Base-by-base conservation (phyloP, 2,329 filamentous ascomycete species). In the Claviceps fusiformis region DNA sequence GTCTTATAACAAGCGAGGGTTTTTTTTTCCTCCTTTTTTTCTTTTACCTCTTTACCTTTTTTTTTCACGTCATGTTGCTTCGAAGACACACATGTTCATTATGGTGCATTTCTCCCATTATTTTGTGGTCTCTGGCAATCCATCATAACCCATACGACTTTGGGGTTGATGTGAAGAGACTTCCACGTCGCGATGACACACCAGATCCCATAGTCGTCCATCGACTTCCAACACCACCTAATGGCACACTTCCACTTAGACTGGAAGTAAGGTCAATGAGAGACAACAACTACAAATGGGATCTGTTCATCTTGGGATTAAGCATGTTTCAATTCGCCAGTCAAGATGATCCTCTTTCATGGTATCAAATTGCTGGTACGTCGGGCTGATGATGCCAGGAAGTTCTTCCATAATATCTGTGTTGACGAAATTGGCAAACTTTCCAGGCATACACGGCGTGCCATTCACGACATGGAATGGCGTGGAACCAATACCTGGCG, bases 281-380 rank as follows among this genome's bases (percentile, higher is more conserved):
- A 59, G 70, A 77, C 54, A 78, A 87, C 56, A 65, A 76, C 9
- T 81, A 88, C 62, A 77, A 79, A 64, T 89, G 85, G 82, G 89
- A 87, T 65, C 70, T 95, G 56, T 95, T 86, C 67, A 73, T 95
- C 31, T 77, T 92, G 51, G 86, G 85, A 13, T 75, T 93, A 62
- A 81, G 80, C 66, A 81, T 83, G 71, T 82, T 92, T 73, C 83
- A 89, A 69, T 78, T 75, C 58, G 80, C 80, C 55, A 73, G 83
- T 59, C 85, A 89, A 69, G 73, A 74, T 19, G 70, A 75, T 54
- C 74, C 76, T 55, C 74, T 86, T 43, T 92, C 88, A 45, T 93
- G 83, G 74, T 95, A 90, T 70, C 81, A 88, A 63, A 78, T 95
- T 62, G 79, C 86, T 57, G 87, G 89, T 87, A 68, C 57, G 77